Evolutionary conservation across 2,329 filamentous ascomycete species (phyloP).

Genomic region (Lachnellula hyalina): DNA sequence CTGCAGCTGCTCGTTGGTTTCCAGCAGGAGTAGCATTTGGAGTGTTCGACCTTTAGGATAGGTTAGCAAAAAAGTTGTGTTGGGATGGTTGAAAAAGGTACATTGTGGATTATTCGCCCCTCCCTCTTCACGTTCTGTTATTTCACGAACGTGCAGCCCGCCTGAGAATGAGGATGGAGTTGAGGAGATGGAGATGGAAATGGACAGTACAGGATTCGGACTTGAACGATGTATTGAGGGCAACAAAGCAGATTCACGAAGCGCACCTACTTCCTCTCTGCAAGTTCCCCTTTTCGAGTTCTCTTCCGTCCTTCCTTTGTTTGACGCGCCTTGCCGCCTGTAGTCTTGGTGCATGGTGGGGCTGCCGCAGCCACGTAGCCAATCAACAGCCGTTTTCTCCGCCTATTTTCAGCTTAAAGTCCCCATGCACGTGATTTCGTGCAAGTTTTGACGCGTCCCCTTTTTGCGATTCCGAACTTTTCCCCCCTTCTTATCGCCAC

Average conservation of each 20-base stretch:
- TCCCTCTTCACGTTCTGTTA: neutral
- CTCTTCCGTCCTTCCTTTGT: neutral
- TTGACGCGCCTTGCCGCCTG: neutral
- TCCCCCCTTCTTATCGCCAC: too few relatives aligned
- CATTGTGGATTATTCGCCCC: neutral
- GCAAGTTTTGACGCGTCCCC: too few relatives aligned
- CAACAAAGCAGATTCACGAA: too few relatives aligned
- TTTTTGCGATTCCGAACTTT: too few relatives aligned
- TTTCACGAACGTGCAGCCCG: neutral
- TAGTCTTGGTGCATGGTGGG: neutral
- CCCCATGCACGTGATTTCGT: too few relatives aligned
- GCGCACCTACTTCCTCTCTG: too few relatives aligned
- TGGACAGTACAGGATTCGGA: too few relatives aligned
- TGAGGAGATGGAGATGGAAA: neutral
- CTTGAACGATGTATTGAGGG: too few relatives aligned
- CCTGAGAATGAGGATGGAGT: neutral
- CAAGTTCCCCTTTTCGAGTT: too few relatives aligned
- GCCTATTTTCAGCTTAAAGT: too few relatives aligned
- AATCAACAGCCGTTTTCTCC: too few relatives aligned
- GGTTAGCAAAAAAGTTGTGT: neutral
- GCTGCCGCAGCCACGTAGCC: too few relatives aligned
- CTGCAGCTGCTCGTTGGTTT: neutral
- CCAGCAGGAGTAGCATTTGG: conserved; percentile 5
- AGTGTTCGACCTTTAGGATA: conserved; percentile 4
- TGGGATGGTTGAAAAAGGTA: neutral